A percentile compares a stretch with the other conserved stretches of the same genome.
phyloP scores from a whole-genome alignment of 352 stramenopile species.

The Phytopythium ostracodes region DNA sequence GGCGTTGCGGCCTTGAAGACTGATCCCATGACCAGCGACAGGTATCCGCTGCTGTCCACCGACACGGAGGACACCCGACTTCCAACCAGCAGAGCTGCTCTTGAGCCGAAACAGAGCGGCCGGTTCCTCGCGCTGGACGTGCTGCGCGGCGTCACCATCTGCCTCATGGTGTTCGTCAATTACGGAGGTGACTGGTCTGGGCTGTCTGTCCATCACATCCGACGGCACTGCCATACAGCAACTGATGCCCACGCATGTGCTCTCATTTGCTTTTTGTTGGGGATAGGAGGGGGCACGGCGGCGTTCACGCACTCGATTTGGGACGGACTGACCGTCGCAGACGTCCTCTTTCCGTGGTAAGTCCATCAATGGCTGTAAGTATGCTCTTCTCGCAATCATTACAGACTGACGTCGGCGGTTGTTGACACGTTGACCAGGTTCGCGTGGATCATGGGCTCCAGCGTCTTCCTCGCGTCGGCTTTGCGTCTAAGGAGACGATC shows the following conservation, averaged over 20 bases:
- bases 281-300: constrained; percentile 43
- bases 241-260: too few relatives aligned
- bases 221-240: too few relatives aligned
- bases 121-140: constrained; percentile 51
- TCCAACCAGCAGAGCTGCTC: not conserved
- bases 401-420: not conserved
- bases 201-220: not conserved
- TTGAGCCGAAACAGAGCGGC: not conserved
- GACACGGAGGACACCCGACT: not conserved
- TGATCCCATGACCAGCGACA: not conserved
- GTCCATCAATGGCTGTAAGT: constrained; percentile 4
- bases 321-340: constrained; percentile 73
- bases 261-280: not conserved
- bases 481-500: not conserved
- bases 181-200: constrained; percentile 47
- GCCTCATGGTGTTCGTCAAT: constrained; percentile 87
- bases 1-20: not conserved
- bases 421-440: constrained; percentile 32
- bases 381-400: not conserved
- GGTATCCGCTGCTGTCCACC: not conserved
- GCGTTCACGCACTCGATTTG: constrained; percentile 70
- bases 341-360: constrained; percentile 78
- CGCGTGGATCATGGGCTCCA: constrained; percentile 84
- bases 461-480: constrained; percentile 29
- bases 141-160: constrained; percentile 73